Conservation (phyloP, 1,139 yeast genomes). For the Citeromyces hawaiiensis region DNA sequence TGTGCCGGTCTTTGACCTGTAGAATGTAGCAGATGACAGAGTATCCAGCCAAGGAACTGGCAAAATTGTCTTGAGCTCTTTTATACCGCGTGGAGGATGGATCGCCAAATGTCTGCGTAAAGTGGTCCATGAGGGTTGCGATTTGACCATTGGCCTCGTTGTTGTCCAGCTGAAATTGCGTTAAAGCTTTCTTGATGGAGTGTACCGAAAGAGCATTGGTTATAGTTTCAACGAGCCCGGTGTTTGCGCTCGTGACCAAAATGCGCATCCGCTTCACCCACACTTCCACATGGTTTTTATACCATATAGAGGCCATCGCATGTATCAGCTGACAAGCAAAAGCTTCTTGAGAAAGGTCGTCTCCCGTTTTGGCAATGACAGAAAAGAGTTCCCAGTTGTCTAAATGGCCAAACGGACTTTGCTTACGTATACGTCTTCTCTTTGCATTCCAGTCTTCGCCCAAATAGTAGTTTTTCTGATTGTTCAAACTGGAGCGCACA, state of each 20-base stretch:
- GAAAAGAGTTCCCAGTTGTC: conserved; percentile 92
- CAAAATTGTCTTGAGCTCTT: conserved; percentile 73
- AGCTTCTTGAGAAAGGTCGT: conserved; percentile 91
- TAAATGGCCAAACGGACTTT: conserved; percentile 72
- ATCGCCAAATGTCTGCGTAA: conserved; percentile 58
- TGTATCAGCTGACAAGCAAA: conserved; percentile 91
- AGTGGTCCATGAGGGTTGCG: conserved; percentile 67
- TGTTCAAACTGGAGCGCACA: conserved; percentile 20
- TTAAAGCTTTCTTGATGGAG: conserved; percentile 83
- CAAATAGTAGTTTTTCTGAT: conserved; percentile 29
- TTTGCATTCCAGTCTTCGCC: conserved; percentile 92
- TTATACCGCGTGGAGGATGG: conserved; percentile 35
- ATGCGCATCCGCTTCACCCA: conserved; percentile 95
- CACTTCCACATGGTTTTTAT: conserved; percentile 43
- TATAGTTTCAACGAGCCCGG: conserved; percentile 91
- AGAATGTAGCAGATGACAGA: conserved; percentile 78
- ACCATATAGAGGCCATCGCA: conserved; percentile 80
- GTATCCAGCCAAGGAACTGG: conserved; percentile 76
- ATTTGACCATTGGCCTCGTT: conserved; percentile 64
- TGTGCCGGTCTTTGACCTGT: conserved; percentile 91
- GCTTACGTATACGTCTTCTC: conserved; percentile 61
- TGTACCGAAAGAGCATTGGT: conserved; percentile 89
- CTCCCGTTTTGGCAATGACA: conserved; percentile 92
- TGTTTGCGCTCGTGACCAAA: conserved; percentile 74
- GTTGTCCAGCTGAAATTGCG: conserved; percentile 52